phyloP scores from a whole-genome alignment of 2,329 filamentous ascomycete genomes.

The Dryadomyces quercivorus region DNA sequence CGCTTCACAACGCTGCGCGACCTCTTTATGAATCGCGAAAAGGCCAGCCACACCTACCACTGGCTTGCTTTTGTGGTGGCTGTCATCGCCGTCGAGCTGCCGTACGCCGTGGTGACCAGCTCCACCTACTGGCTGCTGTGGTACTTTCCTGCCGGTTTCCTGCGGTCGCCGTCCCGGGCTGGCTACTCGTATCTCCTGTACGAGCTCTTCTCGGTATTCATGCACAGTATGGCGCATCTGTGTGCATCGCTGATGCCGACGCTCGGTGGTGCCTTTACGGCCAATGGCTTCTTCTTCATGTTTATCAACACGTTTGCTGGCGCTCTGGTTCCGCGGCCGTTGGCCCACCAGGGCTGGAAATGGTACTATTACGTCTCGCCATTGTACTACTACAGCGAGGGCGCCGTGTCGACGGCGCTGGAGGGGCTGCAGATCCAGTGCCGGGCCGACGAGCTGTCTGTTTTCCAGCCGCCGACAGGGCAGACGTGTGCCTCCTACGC shows the following conservation, averaged over 20 bases:
- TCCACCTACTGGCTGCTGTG: constrained; percentile 54
- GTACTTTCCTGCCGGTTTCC: constrained; percentile 73
- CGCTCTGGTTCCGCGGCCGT: constrained; percentile 39
- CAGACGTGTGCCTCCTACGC: constrained; percentile 50
- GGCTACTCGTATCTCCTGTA: constrained; percentile 54
- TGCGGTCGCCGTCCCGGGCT: constrained; percentile 35
- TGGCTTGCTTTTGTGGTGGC: constrained; percentile 77
- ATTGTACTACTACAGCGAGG: constrained; percentile 67
- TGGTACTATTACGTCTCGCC: constrained; percentile 75
- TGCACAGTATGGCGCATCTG: constrained; percentile 66
- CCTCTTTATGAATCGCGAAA: constrained; percentile 72
- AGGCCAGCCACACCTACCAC: constrained; percentile 69
- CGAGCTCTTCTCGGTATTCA: constrained; percentile 66
- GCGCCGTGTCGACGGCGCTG: constrained; percentile 56
- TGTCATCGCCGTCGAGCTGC: constrained; percentile 72
- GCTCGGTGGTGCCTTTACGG: constrained; percentile 51
- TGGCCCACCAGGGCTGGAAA: constrained; percentile 58
- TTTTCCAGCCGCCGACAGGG: constrained; percentile 45
- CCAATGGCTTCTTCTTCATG: constrained; percentile 46
- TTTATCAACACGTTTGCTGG: constrained; percentile 49
- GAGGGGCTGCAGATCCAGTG: constrained; percentile 55
- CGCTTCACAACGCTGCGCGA: constrained; percentile 66
- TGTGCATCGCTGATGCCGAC: constrained; percentile 57
- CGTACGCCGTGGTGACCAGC: constrained; percentile 65
- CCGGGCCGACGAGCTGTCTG: constrained; percentile 53